phyloP scores from a whole-genome alignment of 805 yeast species.

The Candida vaughaniae region DNA sequence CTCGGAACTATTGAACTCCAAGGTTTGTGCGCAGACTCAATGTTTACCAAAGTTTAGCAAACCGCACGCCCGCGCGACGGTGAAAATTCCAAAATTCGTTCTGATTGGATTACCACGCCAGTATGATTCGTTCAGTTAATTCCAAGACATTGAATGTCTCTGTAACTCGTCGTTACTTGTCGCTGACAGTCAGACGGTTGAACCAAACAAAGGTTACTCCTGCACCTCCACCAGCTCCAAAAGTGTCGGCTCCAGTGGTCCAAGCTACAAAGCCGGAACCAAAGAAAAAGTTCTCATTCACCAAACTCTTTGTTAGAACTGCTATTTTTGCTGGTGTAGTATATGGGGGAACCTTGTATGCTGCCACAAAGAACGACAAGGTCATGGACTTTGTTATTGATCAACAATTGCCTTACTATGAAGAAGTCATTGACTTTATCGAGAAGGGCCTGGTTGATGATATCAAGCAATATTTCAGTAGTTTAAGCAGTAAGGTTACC shows the following conservation, averaged over 20 bases:
- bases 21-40: too few relatives aligned
- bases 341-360: slow-evolving; percentile 40
- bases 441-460: slow-evolving; percentile 38
- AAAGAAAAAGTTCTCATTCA: slow-evolving; percentile 28
- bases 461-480: slow-evolving; percentile 19
- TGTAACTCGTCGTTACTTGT: too few relatives aligned
- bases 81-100: too few relatives aligned
- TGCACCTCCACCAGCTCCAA: background rate
- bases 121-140: too few relatives aligned
- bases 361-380: slow-evolving; percentile 42
- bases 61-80: too few relatives aligned
- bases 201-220: background rate
- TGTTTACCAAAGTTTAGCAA: too few relatives aligned
- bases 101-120: slow-evolving; percentile 12
- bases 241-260: background rate
- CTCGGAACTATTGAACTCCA: too few relatives aligned
- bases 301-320: slow-evolving; percentile 30
- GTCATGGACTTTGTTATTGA: slow-evolving; percentile 46
- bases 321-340: slow-evolving; percentile 25
- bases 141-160: too few relatives aligned
- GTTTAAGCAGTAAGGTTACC: slow-evolving; percentile 17
- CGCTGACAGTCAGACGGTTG: background rate
- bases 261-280: background rate
- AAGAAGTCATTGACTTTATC: slow-evolving; percentile 36
- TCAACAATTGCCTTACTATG: slow-evolving; percentile 42